Conservation (phyloP, 2,329 filamentous ascomycete genomes). For the Chalaropsis thielavioides region DNA sequence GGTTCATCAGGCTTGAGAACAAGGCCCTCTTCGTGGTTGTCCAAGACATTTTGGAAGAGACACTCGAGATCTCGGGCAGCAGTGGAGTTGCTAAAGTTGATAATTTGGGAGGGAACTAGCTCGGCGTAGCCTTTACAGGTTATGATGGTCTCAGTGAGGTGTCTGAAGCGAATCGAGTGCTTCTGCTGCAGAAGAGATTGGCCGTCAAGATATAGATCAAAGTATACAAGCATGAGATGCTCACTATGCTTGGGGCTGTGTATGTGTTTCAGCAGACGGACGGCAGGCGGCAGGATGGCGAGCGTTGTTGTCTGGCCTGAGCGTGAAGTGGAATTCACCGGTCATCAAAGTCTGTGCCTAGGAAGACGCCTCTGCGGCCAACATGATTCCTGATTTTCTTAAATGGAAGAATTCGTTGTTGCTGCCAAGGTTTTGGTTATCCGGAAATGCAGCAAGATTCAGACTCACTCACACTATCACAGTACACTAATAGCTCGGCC, state of each 20-base stretch:
- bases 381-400: conserved; percentile 74
- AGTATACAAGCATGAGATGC: conserved; percentile 49
- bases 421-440: conserved; percentile 24
- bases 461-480: conserved; percentile 35
- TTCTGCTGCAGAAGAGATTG: conserved; percentile 36
- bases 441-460: neutral
- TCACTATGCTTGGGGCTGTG: conserved; percentile 36
- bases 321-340: conserved; percentile 35
- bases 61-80: conserved; percentile 43
- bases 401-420: conserved; percentile 55
- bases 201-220: conserved; percentile 41
- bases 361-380: conserved; percentile 51
- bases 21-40: conserved; percentile 57
- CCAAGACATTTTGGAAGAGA: conserved; percentile 53
- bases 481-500: conserved; percentile 70
- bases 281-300: no score
- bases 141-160: conserved; percentile 41
- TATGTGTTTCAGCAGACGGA: conserved; percentile 20
- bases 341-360: conserved; percentile 56
- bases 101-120: conserved; percentile 48
- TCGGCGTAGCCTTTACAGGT: conserved; percentile 46
- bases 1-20: conserved; percentile 68
- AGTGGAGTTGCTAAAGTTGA: conserved; percentile 46
- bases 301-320: no score
- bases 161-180: conserved; percentile 45